Evolutionary conservation across 2,329 filamentous ascomycete genomes (phyloP), one percentile per base, ranked within the genome.

Genomic region (Calycina herbarum): DNA sequence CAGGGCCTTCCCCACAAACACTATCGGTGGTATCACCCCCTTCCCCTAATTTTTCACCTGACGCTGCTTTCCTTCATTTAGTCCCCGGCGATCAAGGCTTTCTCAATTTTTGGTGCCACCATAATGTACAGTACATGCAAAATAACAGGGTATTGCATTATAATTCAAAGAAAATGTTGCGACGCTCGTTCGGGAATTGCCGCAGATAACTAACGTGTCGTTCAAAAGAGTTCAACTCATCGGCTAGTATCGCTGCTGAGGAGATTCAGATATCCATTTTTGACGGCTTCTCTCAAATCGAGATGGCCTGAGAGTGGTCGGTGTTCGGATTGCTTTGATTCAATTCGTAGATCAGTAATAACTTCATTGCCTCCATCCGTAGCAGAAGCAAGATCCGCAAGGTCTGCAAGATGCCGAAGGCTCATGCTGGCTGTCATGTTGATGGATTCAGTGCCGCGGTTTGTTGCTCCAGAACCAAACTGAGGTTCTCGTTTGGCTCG

Each of bases 341-440:
- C 38, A 11, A 68, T 66, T 40, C 63, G 66, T 20, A 40, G 24
- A 15, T 70, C 68, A 11, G 42, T 58, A 2, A 62, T 56, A 27
- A 64, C 59, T 51, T 70, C 68, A 38, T 66, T 65, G 31, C 67
- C 67, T 57, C 67, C 69, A 51, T 70, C 71, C 8, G 67, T 65
- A 17, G 73, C 74, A n/a, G 74, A 75, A 11, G 74, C 74, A 58
- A 79, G 75, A 70, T 89, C 85, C 7, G 86, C 87, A 8, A 89
- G 78, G 66, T 40, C 38, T 40, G 38, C 38, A 3, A 40, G 38
- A 5, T 40, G 38, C 11, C 13, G 38, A 15, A 90, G 77, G 8
- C 70, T 68, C 58, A 74, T 71, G 42, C 65, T 71, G 6, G 73
- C 69, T n/a, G 70, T 70, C 24, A 70, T 62, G 20, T 11, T 54